Percentiles rank a stretch among this genome's conserved stretches.
phyloP scores from a whole-genome alignment of 2,329 filamentous ascomycete genomes.

The Juglanconis sp. region DNA sequence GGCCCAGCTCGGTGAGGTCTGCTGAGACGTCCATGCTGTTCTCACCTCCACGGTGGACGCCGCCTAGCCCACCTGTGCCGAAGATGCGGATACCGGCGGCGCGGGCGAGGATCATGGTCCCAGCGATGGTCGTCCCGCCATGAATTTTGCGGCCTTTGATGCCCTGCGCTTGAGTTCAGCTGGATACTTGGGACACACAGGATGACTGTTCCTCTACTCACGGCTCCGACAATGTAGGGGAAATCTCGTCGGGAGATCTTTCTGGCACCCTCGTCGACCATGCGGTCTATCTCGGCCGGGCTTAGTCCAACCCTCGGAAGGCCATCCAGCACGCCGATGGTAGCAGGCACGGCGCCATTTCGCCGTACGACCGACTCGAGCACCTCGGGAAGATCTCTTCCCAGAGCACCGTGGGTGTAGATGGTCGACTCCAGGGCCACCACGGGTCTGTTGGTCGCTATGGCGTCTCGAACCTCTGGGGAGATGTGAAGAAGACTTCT shows the following conservation, averaged over 20 bases:
- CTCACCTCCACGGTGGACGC: slow-evolving; percentile 87
- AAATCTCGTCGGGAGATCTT: slow-evolving; percentile 90
- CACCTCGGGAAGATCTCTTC: slow-evolving; percentile 53
- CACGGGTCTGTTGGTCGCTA: slow-evolving; percentile 72
- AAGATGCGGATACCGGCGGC: slow-evolving; percentile 89
- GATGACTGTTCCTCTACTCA: slow-evolving; percentile 36
- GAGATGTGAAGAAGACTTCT: slow-evolving; percentile 63
- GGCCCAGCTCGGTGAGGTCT: slow-evolving; percentile 88
- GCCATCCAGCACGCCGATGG: slow-evolving; percentile 83
- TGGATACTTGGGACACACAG: background rate
- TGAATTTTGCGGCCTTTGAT: slow-evolving; percentile 66
- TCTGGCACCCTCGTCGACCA: slow-evolving; percentile 68
- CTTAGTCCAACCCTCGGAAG: slow-evolving; percentile 76
- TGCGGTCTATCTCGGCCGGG: slow-evolving; percentile 67
- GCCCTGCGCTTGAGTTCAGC: slow-evolving; percentile 42
- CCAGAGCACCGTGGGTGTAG: slow-evolving; percentile 89
- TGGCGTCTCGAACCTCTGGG: slow-evolving; percentile 76
- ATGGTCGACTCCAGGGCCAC: slow-evolving; percentile 95
- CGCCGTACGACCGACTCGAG: slow-evolving; percentile 78
- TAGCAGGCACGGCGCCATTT: slow-evolving; percentile 82
- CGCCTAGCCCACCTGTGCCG: slow-evolving; percentile 89
- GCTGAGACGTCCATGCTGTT: slow-evolving; percentile 89
- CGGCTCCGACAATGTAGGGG: slow-evolving; percentile 74
- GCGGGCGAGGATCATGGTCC: slow-evolving; percentile 85
- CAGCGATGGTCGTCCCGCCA: slow-evolving; percentile 89